Conservation (phyloP, 306 rosid species). For the Quercus berberidifolia region DNA sequence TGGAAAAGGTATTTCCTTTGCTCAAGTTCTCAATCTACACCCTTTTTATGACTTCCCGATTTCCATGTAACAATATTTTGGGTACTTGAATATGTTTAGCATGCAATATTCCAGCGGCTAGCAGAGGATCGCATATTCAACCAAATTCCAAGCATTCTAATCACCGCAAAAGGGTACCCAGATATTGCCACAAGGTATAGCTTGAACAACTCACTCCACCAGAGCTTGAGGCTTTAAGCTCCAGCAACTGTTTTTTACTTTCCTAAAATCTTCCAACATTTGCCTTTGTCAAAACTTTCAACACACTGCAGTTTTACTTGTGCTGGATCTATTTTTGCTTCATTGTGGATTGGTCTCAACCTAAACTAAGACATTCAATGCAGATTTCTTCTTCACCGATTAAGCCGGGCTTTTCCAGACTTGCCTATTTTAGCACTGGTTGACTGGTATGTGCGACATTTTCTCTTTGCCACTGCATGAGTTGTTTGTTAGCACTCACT, state of each 20-base stretch:
- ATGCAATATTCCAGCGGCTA: conserved; percentile 81
- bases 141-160: conserved; percentile 85
- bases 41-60: too few relatives aligned
- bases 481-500: neutral
- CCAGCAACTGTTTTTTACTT: neutral
- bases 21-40: conserved; percentile 5
- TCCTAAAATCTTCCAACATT: neutral
- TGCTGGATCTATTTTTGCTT: neutral
- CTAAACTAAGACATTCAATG: conserved; percentile 11
- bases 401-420: conserved; percentile 66
- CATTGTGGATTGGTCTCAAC: neutral
- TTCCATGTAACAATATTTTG: neutral
- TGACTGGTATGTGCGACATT: conserved; percentile 57
- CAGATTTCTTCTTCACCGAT: conserved; percentile 78
- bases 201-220: conserved; percentile 9
- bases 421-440: conserved; percentile 82
- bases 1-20: conserved; percentile 67
- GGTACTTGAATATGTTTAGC: conserved; percentile 45
- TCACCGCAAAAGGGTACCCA: conserved; percentile 95
- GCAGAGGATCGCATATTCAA: conserved; percentile 71
- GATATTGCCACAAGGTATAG: conserved; percentile 83
- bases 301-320: neutral
- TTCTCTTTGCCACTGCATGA: neutral
- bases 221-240: conserved; percentile 3
- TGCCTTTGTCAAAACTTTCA: neutral